Evolutionary conservation across 805 yeast species (phyloP).

Genomic region (Candida succiphila): DNA sequence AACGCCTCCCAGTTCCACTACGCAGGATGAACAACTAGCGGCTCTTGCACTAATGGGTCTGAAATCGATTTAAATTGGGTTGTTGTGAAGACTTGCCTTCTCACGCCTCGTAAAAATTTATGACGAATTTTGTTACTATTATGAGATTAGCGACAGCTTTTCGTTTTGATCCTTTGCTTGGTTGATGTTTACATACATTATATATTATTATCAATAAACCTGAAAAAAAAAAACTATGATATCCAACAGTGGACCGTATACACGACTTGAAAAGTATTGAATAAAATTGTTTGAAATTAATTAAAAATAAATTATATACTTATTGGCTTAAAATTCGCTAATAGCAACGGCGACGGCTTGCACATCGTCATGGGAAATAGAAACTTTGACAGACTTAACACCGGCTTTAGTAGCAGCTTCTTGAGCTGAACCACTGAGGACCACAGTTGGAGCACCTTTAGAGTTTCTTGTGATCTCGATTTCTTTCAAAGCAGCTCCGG

Average conservation of each 20-base stretch:
- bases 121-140: not conserved
- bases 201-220: not conserved
- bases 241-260: too few relatives aligned
- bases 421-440: conserved; percentile 67
- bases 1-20: not conserved
- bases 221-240: too few relatives aligned
- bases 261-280: too few relatives aligned
- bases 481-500: conserved; percentile 87
- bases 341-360: conserved; percentile 98
- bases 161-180: not conserved
- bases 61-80: conserved; percentile 13
- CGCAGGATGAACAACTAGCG: conserved; percentile 22
- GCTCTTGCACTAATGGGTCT: conserved; percentile 26
- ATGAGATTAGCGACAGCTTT: not conserved
- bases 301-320: not conserved
- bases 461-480: conserved; percentile 74
- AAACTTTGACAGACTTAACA: conserved; percentile 64
- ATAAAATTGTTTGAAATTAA: not conserved
- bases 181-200: not conserved
- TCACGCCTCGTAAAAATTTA: not conserved
- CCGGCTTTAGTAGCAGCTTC: conserved; percentile 64
- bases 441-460: conserved; percentile 78
- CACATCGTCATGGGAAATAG: conserved; percentile 92
- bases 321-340: conserved; percentile 32
- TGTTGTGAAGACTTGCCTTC: not conserved